Evolutionary conservation across 2,329 filamentous ascomycete genomes (phyloP), one percentile per base, ranked within the genome.

Genomic region (Neopestalotiopsis sp.): DNA sequence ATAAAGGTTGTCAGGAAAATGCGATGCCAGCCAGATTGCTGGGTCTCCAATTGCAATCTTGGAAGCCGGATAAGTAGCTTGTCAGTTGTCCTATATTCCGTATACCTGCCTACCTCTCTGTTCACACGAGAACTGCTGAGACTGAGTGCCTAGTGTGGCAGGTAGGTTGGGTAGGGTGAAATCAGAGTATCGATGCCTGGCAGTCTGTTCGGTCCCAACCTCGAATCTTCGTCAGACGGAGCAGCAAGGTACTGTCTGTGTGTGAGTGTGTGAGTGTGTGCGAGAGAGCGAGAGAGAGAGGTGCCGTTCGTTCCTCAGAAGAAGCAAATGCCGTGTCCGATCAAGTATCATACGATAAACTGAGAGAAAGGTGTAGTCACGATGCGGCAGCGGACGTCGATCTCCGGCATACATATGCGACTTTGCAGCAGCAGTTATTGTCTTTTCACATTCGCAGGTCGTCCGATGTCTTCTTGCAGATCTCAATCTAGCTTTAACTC

Each of bases 381-480:
- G 57, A 59, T 52, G 45, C 45, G 45, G 30, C 13, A 14, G 32
- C 34, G 59, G 32, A 30, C 34, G 34, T 62, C 24, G 59, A 62
- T 62, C 30, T n/a, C 30, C 30, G 32, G 32, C 30, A 62, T 17
- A 20, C 59, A 40, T 38, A 52, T n/a, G 45, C 45, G 45, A 52
- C 45, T 52, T 52, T 52, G 45, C 45, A 52, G 45, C 14, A 52
- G 3, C 24, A 28, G 24, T 52, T 52, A n/a, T 52, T 52, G 45
- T 52, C 45, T n/a, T 28, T 20, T 62, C 28, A 32, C 40, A 38
- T 28, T 5, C 40, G 38, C 24, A 28, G 61, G 24, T 30, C 63
- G 49, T 66, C 49, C 49, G 45, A 34, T 56, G 63, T 58, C 63
- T 58, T 20, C 24, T 38, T 65, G 63, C 49, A 66, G 63, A 66